Evolutionary conservation across 192 early-diverging fungal genomes (phyloP), one percentile per base, ranked within the genome.

Genomic region (Rhizoclosmatium sp.): DNA sequence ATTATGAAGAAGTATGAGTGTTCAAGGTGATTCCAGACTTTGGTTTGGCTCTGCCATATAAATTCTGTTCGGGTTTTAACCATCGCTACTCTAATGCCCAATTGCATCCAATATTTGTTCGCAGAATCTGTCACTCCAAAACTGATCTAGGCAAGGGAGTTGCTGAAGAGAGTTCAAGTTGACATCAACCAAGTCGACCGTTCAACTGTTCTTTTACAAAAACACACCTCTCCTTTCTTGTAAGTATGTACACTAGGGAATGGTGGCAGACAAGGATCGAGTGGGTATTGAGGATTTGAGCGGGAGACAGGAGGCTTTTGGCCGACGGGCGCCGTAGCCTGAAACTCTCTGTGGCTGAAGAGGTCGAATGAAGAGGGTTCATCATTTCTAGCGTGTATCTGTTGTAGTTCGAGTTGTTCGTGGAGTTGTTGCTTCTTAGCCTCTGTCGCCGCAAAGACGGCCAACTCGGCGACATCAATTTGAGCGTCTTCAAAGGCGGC

Each of bases 161-260:
- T 31, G 31, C 31, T 31, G 31, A 31, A 31, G 31, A 31, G 31
- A 31, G 31, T 31, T 31, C 31, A 31, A 31, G 31, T 31, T 31
- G 31, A 31, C 31, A 31, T 31, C 31, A 31, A 31, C 31, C 31
- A 31, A 31, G 31, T 31, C 31, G 31, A 31, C 31, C 31, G 31
- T 31, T 31, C 31, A 31, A 31, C 31, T 31, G 31, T 31, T 31
- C 31, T 31, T 31, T 31, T 31, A 31, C 7, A 45, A 23, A 70
- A 59, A 47, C 31, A 60, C 12, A 80, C 78, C 78, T 80, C 69
- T 19, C 68, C 69, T 48, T 45, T 62, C 42, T 72, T 71, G 62
- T 80, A 80, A 5, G 78, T 80, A 61, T 80, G 78, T 16, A 71
- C 71, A 54, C 78, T 80, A 10, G 78, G 78, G 42, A 39, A 80